Base-by-base conservation (phyloP, 257 asterid genomes). In the Petrea volubilis region DNA sequence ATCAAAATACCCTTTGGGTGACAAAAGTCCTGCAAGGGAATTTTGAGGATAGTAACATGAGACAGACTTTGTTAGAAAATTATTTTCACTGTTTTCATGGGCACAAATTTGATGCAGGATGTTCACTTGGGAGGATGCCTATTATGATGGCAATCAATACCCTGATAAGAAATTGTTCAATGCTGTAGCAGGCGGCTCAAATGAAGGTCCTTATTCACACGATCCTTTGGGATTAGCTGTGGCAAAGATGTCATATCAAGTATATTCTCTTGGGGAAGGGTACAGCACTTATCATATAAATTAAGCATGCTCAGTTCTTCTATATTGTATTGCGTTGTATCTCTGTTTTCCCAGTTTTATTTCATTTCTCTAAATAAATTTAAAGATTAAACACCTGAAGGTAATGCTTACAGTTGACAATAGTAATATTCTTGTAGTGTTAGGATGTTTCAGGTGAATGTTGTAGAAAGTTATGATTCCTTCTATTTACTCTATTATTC, bases 211-310 rank as follows among this genome's bases (percentile, higher is more conserved):
- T 70, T 74, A 73, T 81, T 81, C 88, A 34, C 90, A 83, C 53
- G 96, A 86, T 80, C 85, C 85, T 53, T 85, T 94, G 70, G 96
- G 92, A 74, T 82, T 88, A 85, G 97, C 93, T 71, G 82, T 94
- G 78, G 95, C 96, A 55, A 88, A 91, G 84, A 88, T 91, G 97
- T 80, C 97, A 57, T 91, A 82, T 82, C 91, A 88, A 86, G 93
- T 86, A 41, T 90, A 86, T 83, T 83, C 92, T 78, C 90, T 91
- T 67, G 97, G 97, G 78, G 96, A 91, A 84, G 99, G 99, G 99
- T 94, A 91, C 36, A 90, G 46, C 29, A 49, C 51, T 80, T 79
- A 18, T 25, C 38, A 40, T 61, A 74, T 58, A 34, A 15, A 58
- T 66, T 36, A 18, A 56, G 34, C 70, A 44, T 27, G 25, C 12